phyloP scores from a whole-genome alignment of 805 yeast genomes.

The Candida saitoana region DNA sequence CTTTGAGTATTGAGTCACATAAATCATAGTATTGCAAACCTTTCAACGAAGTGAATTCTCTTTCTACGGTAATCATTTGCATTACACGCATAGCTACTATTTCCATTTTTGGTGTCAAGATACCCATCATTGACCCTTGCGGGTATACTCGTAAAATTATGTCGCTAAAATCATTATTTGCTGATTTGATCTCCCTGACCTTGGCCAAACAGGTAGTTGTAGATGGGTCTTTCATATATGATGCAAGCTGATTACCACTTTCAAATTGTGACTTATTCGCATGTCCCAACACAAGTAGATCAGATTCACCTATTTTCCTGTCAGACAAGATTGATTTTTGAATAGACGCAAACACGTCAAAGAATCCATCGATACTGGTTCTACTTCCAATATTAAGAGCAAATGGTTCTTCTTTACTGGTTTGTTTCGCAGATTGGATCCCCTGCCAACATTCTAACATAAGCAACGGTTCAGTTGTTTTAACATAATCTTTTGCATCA shows the following conservation, averaged over 20 bases:
- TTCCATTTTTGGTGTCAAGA: constrained; percentile 59
- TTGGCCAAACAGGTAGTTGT: constrained; percentile 72
- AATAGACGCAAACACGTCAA: constrained; percentile 77
- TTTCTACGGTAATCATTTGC: constrained; percentile 87
- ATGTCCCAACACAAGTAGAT: constrained; percentile 59
- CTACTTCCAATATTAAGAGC: constrained; percentile 71
- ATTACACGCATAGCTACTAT: constrained; percentile 69
- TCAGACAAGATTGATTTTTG: constrained; percentile 49
- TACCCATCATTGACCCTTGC: constrained; percentile 46
- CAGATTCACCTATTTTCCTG: constrained; percentile 65
- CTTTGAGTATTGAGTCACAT: constrained; percentile 59
- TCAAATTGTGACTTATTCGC: constrained; percentile 12
- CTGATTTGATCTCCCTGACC: constrained; percentile 64
- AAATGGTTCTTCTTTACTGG: constrained; percentile 59
- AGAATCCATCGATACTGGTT: constrained; percentile 78
- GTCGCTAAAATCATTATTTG: constrained; percentile 65
- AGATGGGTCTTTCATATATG: constrained; percentile 25
- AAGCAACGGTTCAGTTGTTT: constrained; percentile 72
- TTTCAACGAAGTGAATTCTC: constrained; percentile 81
- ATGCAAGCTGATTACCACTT: constrained; percentile 15
- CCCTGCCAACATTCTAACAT: constrained; percentile 94
- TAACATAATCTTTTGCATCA: constrained; percentile 61
- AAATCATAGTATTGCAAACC: constrained; percentile 83
- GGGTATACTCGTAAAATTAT: constrained; percentile 67
- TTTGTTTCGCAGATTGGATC: constrained; percentile 65